Evolutionary conservation across 2,329 filamentous ascomycete species (phyloP).

Genomic region (Sordariomycetes sp.): DNA sequence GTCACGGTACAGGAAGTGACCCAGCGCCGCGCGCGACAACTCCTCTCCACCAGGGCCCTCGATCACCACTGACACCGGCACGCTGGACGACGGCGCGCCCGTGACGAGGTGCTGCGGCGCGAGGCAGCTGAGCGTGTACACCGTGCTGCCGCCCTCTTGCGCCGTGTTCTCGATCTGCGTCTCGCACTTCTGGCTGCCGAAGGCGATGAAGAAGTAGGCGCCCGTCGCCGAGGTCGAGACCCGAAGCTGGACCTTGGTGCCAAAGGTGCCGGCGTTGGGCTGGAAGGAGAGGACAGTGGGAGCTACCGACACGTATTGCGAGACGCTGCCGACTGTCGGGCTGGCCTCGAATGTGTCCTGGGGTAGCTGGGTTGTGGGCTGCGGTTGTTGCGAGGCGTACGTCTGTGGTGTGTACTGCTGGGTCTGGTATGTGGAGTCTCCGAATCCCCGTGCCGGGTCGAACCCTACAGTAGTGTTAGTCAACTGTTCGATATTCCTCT

Average conservation of each 20-base stretch:
- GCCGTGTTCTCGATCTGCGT: conserved; percentile 50
- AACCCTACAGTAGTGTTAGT: conserved; percentile 27
- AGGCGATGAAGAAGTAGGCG: conserved; percentile 52
- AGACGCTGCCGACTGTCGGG: conserved; percentile 47
- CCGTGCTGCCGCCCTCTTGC: conserved; percentile 45
- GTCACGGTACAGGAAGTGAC: conserved; percentile 30
- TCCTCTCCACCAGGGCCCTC: conserved; percentile 38
- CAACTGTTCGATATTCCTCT: neutral
- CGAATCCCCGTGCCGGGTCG: conserved; percentile 46
- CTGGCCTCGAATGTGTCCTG: conserved; percentile 39
- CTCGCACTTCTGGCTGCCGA: conserved; percentile 64
- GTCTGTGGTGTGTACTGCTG: conserved; percentile 34
- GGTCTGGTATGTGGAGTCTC: conserved; percentile 33
- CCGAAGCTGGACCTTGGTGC: conserved; percentile 60
- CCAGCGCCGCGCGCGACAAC: conserved; percentile 33
- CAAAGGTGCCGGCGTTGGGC: conserved; percentile 54
- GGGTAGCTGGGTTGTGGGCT: conserved; percentile 34
- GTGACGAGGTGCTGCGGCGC: conserved; percentile 49
- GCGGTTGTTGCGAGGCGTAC: conserved; percentile 27
- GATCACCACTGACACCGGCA: conserved; percentile 40
- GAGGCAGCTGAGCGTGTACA: conserved; percentile 60
- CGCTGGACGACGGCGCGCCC: conserved; percentile 31
- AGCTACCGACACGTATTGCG: conserved; percentile 49
- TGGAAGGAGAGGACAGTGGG: conserved; percentile 55
- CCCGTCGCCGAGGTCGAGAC: conserved; percentile 60